A percentile compares a stretch with the other conserved stretches of the same genome.
phyloP scores from a whole-genome alignment of 192 early-diverging fungal species.

The Coemansia sp. region DNA sequence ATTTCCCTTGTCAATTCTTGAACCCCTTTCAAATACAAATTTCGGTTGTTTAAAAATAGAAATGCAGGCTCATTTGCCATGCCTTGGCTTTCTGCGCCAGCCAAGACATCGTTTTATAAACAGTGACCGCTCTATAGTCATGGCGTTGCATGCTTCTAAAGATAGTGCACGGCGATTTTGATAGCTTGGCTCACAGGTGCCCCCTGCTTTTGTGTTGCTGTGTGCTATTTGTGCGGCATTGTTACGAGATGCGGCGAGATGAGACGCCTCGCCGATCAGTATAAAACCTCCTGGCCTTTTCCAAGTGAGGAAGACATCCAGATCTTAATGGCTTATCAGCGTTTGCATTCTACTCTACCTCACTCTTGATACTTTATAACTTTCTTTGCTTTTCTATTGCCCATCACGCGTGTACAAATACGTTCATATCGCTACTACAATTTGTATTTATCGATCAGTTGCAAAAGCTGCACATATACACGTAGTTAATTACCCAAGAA shows the following conservation, averaged over 20 bases:
- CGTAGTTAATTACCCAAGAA: not conserved
- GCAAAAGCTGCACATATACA: not conserved
- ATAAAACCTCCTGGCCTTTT: slow-evolving; percentile 2
- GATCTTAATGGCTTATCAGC: not conserved
- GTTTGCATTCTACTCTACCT: not conserved
- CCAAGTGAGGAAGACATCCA: not conserved
- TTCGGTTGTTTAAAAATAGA: slow-evolving; percentile 18
- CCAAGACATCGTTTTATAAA: slow-evolving; percentile 4
- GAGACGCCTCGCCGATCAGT: slow-evolving; percentile 7
- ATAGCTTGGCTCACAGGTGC: not conserved
- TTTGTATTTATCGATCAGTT: not conserved
- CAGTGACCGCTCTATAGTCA: slow-evolving; percentile 5
- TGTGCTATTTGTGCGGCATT: not conserved
- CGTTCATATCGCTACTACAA: not conserved
- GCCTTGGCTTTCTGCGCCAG: slow-evolving; percentile 9
- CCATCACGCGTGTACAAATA: not conserved
- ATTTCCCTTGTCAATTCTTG: slow-evolving; percentile 6
- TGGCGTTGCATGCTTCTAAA: slow-evolving; percentile 10
- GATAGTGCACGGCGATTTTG: slow-evolving; percentile 14
- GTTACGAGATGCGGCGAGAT: not conserved
- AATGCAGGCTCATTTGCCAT: slow-evolving; percentile 10
- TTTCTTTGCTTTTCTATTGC: not conserved
- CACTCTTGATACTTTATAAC: not conserved
- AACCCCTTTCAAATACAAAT: not conserved
- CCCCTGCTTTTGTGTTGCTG: not conserved